Base-by-base conservation (phyloP, 257 asterid genomes). In the Solanum pennellii region DNA sequence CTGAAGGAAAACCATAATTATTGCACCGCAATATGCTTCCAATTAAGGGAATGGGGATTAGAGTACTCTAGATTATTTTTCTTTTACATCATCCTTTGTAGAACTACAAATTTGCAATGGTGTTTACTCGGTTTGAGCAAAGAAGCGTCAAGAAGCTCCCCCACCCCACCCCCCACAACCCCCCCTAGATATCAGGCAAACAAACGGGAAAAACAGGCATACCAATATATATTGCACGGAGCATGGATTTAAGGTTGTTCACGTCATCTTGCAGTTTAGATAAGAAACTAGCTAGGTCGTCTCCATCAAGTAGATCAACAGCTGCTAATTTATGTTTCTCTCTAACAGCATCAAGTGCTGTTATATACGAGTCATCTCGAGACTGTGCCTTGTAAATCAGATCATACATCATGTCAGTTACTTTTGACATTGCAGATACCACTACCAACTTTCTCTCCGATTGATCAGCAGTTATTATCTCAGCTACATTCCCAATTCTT, bases 351-450 rank as follows among this genome's bases (percentile, higher is more conserved):
- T 97, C 98, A 83, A 95, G 88, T 66, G 99, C 96, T 74, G 73
- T 42, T 31, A 88, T 31, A 83, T 95, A 97, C 44, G 96, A 92
- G 89, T 93, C 98, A 83, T 97, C 98, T 27, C 99, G 91, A 21
- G 95, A 88, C 86, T 97, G 94, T 44, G 99, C 99, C 91, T 91
- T 97, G 91, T 90, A 83, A 90, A 97, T 93, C 88, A 97, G 97
- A 90, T 92, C 98, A 86, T 95, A 97, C 98, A 97, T 97, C 98
- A 96, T 96, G 90, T 97, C 99, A 1, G 99, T 96, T 89, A 95
- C 99, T 94, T 97, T 96, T 31, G 99, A 95, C 98, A 96, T 96
- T 37, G 99, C 99, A 68, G 99, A 97, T 87, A 97, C 98, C 7
- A 97, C 97, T 25, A 95, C 98, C 93, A 97, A 88, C 90, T 93